Evolutionary conservation across 129 eudicot species (phyloP), one percentile per base, ranked within the genome.

Genomic region (Saussurea involucrata): DNA sequence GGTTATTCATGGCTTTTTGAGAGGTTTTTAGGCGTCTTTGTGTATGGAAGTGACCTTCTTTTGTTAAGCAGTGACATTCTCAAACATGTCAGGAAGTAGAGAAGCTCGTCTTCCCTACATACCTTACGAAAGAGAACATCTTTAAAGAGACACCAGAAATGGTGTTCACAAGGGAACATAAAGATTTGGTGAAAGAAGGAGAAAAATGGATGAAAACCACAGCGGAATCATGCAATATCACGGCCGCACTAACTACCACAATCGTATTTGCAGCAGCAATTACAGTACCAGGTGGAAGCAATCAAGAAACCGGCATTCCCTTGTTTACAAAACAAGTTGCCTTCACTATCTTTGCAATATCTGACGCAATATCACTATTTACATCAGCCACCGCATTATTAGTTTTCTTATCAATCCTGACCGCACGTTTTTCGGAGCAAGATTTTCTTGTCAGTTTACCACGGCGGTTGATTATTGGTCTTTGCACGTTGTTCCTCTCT

Each of bases 191-290:
- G 68, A 67, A 64, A 32, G 66, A 80, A 64, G 84, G 87, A 21
- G 84, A 84, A 31, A 37, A 55, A 0, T 84, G 87, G 87, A 71
- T 71, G 69, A 80, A 75, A 32, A 58, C 63, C 33, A 80, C 79
- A 15, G 71, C 87, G 0, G 67, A 65, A 40, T 79, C 87, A 37
- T 84, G 81, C 34, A 49, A 64, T 70, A 70, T 84, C 44, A 78
- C 77, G 13, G 87, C 84, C 37, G 80, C 83, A 44, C 70, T 83
- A 3, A 79, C 78, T 65, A 72, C 74, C 40, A 78, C 83, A 4
- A 58, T 78, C 3, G 81, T 83, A 34, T 83, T 83, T 68, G 72
- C 87, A 74, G 71, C 87, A 58, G 74, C 79, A 20, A 71, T 83
- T 4, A 78, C 83, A 2, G 83, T 75, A 40, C 79, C 79, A 1